Base-by-base conservation (phyloP, 78 protist species). In the Blattamonas nauphoetae region DNA sequence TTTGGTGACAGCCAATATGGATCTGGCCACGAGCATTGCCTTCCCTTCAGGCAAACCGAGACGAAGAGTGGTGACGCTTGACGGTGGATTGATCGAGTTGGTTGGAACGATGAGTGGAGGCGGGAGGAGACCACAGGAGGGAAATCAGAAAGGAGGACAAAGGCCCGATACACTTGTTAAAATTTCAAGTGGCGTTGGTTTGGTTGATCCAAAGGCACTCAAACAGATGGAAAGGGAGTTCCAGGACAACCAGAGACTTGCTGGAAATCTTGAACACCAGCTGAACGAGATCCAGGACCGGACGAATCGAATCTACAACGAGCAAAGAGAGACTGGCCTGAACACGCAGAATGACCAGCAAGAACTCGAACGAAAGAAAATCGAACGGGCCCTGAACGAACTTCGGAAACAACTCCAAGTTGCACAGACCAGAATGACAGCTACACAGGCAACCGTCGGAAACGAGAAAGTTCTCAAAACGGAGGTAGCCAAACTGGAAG, bases 31-130 rank as follows among this genome's bases (percentile, higher is more conserved):
- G 0, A 34, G 64, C 36, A 42, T 96, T 38, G 98, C 97, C 0
- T 93, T 88, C 84, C 89, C 80, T 0, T 81, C 45, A 45, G 34
- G 84, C 64, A 2, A 77, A 44, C 1, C 0, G 45, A 89, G 93
- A 35, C 42, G 34, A 35, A 96, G 99, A 42, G 99, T 98, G 1
- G 99, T 98, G 34, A 97, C 99, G 2, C 87, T 95, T 11, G 90
- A 42, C 21, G 99, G 99, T 29, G 88, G 93, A 35, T 84, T 98
- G 41, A 92, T 98, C 85, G 99, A 98, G 55, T 33, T 89, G 2
- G 55, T 93, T 43, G 99, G 99, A 29, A 93, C 99, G 33, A 98
- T 98, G 98, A 85, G 71, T 55, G 71, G 71, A 55, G 71, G 71
- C 94, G 33, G 99, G 99, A 34, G 99, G 99, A 36, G 71, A 55